phyloP scores from a whole-genome alignment of 139 green algal genomes.

The Tetradesmus obliquus region DNA sequence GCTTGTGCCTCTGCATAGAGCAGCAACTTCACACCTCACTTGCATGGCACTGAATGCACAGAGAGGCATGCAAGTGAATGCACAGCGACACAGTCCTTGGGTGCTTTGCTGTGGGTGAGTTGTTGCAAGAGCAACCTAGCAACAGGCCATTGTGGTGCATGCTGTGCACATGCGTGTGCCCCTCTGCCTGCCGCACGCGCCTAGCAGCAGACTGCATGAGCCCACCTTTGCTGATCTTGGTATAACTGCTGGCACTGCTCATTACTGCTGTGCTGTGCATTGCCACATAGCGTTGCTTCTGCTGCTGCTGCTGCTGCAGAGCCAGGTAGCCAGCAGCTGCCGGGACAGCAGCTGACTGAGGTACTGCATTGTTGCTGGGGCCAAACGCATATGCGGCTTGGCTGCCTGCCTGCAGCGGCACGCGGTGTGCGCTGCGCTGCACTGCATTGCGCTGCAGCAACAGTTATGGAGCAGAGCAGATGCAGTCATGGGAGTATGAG shows the following conservation, averaged over 20 bases:
- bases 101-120: background rate
- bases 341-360: background rate
- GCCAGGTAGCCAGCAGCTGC: constrained; percentile 4
- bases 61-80: background rate
- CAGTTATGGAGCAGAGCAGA: background rate
- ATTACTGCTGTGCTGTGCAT: constrained; percentile 20
- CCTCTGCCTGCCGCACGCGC: background rate
- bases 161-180: background rate
- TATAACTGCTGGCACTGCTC: background rate
- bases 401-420: background rate
- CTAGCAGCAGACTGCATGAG: background rate
- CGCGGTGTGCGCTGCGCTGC: background rate
- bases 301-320: constrained; percentile 8
- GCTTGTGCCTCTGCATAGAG: background rate
- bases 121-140: no score
- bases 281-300: background rate
- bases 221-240: constrained; percentile 8
- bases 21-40: background rate
- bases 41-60: background rate
- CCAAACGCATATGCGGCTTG: background rate
- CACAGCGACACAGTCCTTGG: background rate
- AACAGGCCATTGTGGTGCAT: background rate
- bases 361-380: background rate
- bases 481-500: background rate
- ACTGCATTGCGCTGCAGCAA: background rate